Evolutionary conservation across 2,329 filamentous ascomycete genomes (phyloP).

Genomic region (Scedosporium aurantiacum): DNA sequence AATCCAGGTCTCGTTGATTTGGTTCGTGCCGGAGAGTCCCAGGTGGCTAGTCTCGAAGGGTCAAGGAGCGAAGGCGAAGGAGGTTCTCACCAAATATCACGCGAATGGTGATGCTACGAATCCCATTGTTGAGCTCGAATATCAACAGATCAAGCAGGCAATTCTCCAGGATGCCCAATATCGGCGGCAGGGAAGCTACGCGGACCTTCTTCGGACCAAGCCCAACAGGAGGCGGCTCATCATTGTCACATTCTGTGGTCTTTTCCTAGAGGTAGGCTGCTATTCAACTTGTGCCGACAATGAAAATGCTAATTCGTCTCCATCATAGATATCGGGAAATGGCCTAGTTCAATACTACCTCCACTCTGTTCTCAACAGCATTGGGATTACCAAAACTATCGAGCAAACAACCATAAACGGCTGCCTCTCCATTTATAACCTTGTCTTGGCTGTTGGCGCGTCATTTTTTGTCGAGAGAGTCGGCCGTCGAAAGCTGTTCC

Average conservation of each 20-base stretch:
- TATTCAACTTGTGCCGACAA: too few species aligned
- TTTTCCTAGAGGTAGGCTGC: slow-evolving; percentile 6
- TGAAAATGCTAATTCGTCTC: not conserved
- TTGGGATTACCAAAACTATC: slow-evolving; percentile 23
- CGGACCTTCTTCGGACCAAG: not conserved
- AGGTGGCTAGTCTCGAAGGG: slow-evolving; percentile 49
- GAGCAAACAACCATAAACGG: slow-evolving; percentile 29
- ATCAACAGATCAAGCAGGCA: slow-evolving; percentile 29
- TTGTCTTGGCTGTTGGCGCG: slow-evolving; percentile 28
- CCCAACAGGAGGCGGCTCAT: not conserved
- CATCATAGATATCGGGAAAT: slow-evolving; percentile 27
- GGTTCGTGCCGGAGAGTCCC: slow-evolving; percentile 50
- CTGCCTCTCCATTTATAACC: slow-evolving; percentile 22
- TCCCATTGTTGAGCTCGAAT: slow-evolving; percentile 37
- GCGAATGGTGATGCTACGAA: slow-evolving; percentile 39
- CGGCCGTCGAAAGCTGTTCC: slow-evolving; percentile 36
- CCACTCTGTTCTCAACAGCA: slow-evolving; percentile 20
- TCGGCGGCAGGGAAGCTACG: slow-evolving; percentile 26
- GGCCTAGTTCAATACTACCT: slow-evolving; percentile 25
- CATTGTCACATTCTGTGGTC: not conserved
- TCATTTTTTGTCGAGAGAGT: slow-evolving; percentile 34
- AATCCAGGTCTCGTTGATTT: slow-evolving; percentile 19
- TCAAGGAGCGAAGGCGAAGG: slow-evolving; percentile 39
- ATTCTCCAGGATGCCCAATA: slow-evolving; percentile 9
- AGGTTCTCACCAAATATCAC: slow-evolving; percentile 44